Evolutionary conservation across 108 stramenopile species (phyloP).

Genomic region (Seminavis robusta): DNA sequence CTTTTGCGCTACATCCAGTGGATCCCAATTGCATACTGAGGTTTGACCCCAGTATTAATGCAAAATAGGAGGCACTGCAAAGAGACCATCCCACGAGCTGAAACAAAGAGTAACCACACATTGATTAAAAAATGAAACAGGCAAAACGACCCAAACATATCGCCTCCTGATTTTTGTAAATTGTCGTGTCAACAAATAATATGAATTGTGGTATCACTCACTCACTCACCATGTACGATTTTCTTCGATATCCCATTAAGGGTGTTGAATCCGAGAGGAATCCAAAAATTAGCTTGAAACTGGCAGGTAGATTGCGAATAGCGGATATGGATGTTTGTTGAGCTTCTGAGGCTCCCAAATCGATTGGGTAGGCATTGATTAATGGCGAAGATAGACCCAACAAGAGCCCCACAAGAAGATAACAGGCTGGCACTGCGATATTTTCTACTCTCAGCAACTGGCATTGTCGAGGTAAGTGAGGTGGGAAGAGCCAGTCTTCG

Average conservation of each 20-base stretch:
- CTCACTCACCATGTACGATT: conserved; percentile 78
- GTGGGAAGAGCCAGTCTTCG: conserved; percentile 55
- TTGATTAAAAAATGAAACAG: too few relatives aligned
- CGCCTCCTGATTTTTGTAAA: too few relatives aligned
- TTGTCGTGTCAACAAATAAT: too few relatives aligned
- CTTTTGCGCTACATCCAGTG: too few relatives aligned
- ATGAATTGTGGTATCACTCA: too few relatives aligned
- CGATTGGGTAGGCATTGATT: conserved; percentile 77
- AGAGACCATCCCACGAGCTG: too few relatives aligned
- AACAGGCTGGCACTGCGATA: conserved; percentile 79
- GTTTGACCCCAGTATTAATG: too few relatives aligned
- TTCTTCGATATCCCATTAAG: conserved; percentile 63
- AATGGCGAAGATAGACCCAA: conserved; percentile 73
- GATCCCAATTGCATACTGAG: too few relatives aligned
- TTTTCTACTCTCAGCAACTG: conserved; percentile 75
- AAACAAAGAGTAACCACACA: too few relatives aligned
- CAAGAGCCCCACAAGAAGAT: conserved; percentile 71
- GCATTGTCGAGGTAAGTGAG: conserved; percentile 57
- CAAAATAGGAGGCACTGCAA: too few relatives aligned
- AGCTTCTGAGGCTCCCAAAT: conserved; percentile 76
- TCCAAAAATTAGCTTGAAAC: conserved; percentile 77
- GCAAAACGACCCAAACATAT: too few relatives aligned
- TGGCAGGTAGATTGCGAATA: conserved; percentile 58
- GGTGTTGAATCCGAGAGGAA: conserved; percentile 74
- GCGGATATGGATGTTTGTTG: conserved; percentile 70